phyloP scores from a whole-genome alignment of 805 yeast genomes.

The Lipomyces spencermartinsiae region DNA sequence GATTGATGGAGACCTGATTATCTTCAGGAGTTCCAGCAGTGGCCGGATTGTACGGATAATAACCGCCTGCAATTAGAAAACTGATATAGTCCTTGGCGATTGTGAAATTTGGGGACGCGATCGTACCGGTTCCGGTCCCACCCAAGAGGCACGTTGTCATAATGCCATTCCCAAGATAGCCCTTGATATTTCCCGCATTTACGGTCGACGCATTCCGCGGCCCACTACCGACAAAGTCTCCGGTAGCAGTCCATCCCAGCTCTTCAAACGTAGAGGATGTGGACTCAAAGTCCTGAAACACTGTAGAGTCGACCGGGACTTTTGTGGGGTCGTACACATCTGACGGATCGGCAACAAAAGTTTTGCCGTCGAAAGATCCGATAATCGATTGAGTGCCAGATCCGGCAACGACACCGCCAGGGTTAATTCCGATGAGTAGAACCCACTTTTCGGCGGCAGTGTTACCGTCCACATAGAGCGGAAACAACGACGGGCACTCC shows the following conservation, averaged over 20 bases:
- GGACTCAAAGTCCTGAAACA: constrained; percentile 3
- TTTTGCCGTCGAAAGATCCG: constrained; percentile 52
- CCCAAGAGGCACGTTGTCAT: not conserved
- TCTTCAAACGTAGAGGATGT: constrained; percentile 39
- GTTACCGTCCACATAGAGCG: constrained; percentile 43
- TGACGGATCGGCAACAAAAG: constrained; percentile 46
- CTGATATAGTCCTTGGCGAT: constrained; percentile 1
- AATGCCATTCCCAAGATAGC: constrained; percentile 5
- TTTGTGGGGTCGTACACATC: constrained; percentile 6
- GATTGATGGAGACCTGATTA: constrained; percentile 5
- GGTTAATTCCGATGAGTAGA: constrained; percentile 50
- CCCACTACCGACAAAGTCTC: constrained; percentile 11
- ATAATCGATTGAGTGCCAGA: constrained; percentile 51
- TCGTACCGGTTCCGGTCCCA: constrained; percentile 1
- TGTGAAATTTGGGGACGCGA: constrained; percentile 9
- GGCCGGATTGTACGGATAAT: constrained; percentile 14
- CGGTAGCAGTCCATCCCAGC: not conserved
- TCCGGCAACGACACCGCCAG: constrained; percentile 53
- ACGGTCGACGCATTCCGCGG: constrained; percentile 5
- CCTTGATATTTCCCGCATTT: constrained; percentile 2
- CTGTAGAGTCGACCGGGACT: not conserved
- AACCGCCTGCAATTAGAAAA: constrained; percentile 10
- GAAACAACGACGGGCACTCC: constrained; percentile 52
- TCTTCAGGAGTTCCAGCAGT: constrained; percentile 4
- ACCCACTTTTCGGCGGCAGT: constrained; percentile 46